These are phyloP conservation scores for Trichoderma endophyticum DNA, from an alignment of 2,329 filamentous ascomycete species.

Conservation along the genomic window DNA sequence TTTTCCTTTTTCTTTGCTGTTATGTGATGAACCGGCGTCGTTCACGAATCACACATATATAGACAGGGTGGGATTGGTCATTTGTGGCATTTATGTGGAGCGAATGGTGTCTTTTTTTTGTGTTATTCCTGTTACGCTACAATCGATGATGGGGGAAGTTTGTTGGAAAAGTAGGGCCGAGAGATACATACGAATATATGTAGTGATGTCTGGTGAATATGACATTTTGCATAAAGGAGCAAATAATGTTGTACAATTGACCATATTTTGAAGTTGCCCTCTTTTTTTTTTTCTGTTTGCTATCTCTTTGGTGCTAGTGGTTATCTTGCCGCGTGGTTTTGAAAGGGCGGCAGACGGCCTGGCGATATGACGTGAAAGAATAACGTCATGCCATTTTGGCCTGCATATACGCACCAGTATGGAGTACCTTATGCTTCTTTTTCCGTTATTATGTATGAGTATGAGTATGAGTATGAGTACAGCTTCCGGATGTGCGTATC, in stretches of 20 bases:
- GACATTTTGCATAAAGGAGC: not conserved
- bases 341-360: not conserved
- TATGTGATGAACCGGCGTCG: conserved; percentile 7
- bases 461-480: not conserved
- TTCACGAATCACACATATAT: conserved; percentile 12
- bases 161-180: not conserved
- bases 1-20: not conserved
- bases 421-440: not conserved
- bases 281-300: not conserved
- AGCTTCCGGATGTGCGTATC: not conserved
- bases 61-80: conserved; percentile 10
- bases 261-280: not conserved
- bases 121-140: not conserved
- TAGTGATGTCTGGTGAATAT: conserved; percentile 3
- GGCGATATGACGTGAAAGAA: not conserved
- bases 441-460: no score
- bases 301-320: not conserved
- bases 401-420: not conserved
- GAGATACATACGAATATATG: conserved; percentile 7
- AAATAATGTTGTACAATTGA: not conserved
- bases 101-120: not conserved
- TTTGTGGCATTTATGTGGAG: conserved; percentile 6
- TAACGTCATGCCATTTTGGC: not conserved
- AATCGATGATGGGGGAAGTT: not conserved
- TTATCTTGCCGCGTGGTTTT: not conserved